Evolutionary conservation across 176 grass and related monocot genomes (phyloP), one percentile per base, ranked within the genome.

Genomic region (Eleusine coracana): DNA sequence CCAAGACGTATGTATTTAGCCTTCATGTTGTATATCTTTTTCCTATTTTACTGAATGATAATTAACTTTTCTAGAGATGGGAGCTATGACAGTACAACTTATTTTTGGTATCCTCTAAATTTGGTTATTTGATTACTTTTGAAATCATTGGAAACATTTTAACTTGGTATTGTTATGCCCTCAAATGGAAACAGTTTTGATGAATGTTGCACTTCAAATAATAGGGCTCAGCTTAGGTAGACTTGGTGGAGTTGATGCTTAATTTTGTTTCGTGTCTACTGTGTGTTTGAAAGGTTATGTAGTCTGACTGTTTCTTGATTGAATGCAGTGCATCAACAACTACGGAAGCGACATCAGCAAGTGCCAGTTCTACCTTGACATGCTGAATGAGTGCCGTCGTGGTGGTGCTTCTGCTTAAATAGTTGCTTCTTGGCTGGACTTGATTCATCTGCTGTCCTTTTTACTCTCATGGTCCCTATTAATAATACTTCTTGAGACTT

Each of bases 361-460:
- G 81, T 97, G 94, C 75, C 94, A 97, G 87, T 97, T 94, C 77
- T 94, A 97, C 69, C 88, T 94, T 13, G 94, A 97, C 76, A 97
- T 92, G 89, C 75, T 97, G 61, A 97, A 89, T 21, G 94, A 97
- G 52, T 97, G 94, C 89, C 91, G 94, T 75, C 56, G 82, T 4
- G 84, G 87, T 65, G 89, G 89, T 81, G 13, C 82, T 4, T 60
- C 80, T 76, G 78, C 69, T 28, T 83, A 82, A 59, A 40, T 39
- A 42, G 80, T 69, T 55, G 72, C 48, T 11, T 2, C 64, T 40
- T 61, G 10, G 21, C 16, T 80, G 20, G 18, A 13, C 13, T 36
- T 65, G 10, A 21, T 70, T 69, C 28, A 41, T 82, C 42, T 10
- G 61, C 3, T 37, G 14, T 79, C 55, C 45, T 42, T 58, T 63